Evolutionary conservation across 2,329 filamentous ascomycete species (phyloP), one percentile per base, ranked within the genome.

Genomic region (Boeremia exigua): DNA sequence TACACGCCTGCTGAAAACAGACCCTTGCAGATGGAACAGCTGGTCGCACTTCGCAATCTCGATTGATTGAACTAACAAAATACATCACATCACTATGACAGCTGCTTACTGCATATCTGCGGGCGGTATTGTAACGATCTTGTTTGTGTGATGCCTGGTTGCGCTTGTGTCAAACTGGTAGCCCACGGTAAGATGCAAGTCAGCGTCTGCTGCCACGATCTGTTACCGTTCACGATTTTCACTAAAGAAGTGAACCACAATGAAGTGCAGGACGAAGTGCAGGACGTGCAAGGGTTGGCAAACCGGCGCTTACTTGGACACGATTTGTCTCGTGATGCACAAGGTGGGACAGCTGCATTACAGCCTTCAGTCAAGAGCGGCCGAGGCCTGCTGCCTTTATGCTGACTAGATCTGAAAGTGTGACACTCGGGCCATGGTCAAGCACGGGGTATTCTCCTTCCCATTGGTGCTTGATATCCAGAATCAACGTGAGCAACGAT

Each of bases 281-380:
- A 59, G 48, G 17, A 40, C 27, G 23, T 23, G 32, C 37, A 54
- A 57, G 56, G 36, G 59, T 56, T 58, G 47, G 43, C 46, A 58
- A 53, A 46, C 55, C 58, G 60, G 63, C 62, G 63, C 67, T 70
- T 63, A 63, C 65, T 49, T 47, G 52, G 37, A 39, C 47, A 43
- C 12, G 9, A 23, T 57, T 55, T 56, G 64, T 70, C 63, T 68
- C 57, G 68, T 71, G 69, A 71, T 68, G 65, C 63, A 69, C 63
- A 65, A 58, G 56, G 64, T 62, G 44, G 58, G 39, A 55, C 47
- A 40, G 49, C 57, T 59, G 54, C 54, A 56, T 60, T 54, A 56
- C 57, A 65, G 60, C 58, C 54, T 61, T 58, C 62, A 57, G 59
- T 47, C 36, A 52, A 59, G 59, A 51, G 48, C 40, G 57, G 60